Evolutionary conservation across 257 asterid species (phyloP).

Genomic region (Lavandula angustifolia): DNA sequence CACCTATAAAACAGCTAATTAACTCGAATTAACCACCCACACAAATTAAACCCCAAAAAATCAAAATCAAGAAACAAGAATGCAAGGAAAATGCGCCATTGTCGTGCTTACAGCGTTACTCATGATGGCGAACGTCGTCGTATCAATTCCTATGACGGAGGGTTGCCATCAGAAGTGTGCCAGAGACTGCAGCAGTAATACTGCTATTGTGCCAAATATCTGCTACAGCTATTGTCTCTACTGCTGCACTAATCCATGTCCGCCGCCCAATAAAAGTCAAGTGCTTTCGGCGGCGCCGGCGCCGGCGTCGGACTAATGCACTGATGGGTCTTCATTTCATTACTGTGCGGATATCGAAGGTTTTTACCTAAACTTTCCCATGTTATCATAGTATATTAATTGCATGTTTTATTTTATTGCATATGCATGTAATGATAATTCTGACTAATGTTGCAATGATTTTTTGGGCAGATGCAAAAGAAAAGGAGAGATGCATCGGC

Average conservation of each 20-base stretch:
- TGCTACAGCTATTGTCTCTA: background rate
- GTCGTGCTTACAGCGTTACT: background rate
- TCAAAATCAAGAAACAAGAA: too few species aligned
- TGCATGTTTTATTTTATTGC: background rate
- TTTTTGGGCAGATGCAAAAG: constrained; percentile 1
- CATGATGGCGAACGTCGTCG: background rate
- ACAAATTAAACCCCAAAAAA: too few species aligned
- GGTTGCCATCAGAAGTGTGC: background rate
- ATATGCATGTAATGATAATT: background rate
- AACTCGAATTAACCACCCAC: too few species aligned
- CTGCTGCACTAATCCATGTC: constrained; percentile 22
- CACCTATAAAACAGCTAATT: too few species aligned
- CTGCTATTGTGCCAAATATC: constrained; percentile 14
- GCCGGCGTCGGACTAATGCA: background rate
- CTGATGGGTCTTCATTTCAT: constrained; percentile 14
- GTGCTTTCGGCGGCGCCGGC: background rate
- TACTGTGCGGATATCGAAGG: constrained; percentile 18
- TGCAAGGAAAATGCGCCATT: too few species aligned
- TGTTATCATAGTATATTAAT: too few species aligned
- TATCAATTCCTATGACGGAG: background rate
- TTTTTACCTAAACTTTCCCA: background rate
- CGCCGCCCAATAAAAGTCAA: background rate
- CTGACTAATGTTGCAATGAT: background rate
- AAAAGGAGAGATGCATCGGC: constrained; percentile 2
- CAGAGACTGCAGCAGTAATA: background rate